phyloP scores from a whole-genome alignment of 129 eudicot genomes.

The Arctium minus region DNA sequence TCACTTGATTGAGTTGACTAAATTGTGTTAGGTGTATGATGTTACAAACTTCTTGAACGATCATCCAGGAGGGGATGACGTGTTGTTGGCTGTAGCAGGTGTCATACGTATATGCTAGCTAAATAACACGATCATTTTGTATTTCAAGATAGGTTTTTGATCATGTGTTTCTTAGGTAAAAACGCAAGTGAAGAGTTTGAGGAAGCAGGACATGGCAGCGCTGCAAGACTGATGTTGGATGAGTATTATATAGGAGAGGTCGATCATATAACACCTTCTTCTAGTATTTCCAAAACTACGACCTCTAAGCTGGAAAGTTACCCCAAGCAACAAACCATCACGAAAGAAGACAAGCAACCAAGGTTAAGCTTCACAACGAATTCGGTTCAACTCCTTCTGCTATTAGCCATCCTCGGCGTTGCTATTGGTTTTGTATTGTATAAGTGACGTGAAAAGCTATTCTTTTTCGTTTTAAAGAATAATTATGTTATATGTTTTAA shows the following conservation, averaged over 20 bases:
- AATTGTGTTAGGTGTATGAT: conserved; percentile 46
- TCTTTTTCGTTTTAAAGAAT: not conserved
- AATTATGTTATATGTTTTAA: not conserved
- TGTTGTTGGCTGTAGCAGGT: conserved; percentile 63
- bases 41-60: conserved; percentile 58
- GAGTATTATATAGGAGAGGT: conserved; percentile 56
- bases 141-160: not conserved
- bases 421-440: conserved; percentile 24
- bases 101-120: not conserved
- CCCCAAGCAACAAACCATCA: not conserved
- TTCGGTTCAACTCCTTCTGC: conserved; percentile 17
- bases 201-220: conserved; percentile 75
- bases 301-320: not conserved
- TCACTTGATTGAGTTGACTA: not conserved
- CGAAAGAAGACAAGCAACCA: not conserved
- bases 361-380: not conserved
- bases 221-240: conserved; percentile 75
- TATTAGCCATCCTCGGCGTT: conserved; percentile 33
- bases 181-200: conserved; percentile 77
- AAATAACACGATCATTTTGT: not conserved
- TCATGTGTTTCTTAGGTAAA: conserved; percentile 36
- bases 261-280: conserved; percentile 14
- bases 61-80: conserved; percentile 75
- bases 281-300: not conserved
- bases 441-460: conserved; percentile 7